Evolutionary conservation across 23 red algal genomes (phyloP).

Genomic region (Pyropia haitanensis): DNA sequence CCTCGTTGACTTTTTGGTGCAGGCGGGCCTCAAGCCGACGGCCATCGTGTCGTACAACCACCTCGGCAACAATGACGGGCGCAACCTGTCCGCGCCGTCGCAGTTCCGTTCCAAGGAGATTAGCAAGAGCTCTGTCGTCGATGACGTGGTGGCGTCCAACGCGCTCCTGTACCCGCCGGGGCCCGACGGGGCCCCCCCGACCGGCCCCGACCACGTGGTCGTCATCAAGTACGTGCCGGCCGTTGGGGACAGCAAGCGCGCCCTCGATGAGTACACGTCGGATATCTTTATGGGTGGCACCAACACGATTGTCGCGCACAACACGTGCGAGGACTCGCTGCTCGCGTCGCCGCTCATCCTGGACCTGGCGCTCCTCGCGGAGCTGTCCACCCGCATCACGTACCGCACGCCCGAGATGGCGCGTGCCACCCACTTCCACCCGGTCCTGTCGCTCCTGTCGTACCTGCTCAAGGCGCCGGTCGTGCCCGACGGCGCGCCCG

Average conservation of each 20-base stretch:
- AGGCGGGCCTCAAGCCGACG: conserved; percentile 83
- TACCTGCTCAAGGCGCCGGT: conserved; percentile 98
- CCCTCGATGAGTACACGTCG: conserved; percentile 93
- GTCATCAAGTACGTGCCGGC: conserved; percentile 99
- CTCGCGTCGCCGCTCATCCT: conserved; percentile 91
- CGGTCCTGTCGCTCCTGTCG: conserved; percentile 83
- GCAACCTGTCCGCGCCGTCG: conserved; percentile 86
- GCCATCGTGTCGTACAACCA: conserved; percentile 97
- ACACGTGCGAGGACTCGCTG: conserved; percentile 96
- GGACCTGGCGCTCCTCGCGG: conserved; percentile 78
- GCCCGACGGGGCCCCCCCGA: not conserved
- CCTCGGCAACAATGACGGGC: conserved; percentile 97
- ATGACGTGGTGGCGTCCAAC: conserved; percentile 93
- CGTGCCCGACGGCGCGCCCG: conserved; percentile 68
- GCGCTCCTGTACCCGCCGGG: conserved; percentile 79
- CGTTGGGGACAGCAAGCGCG: conserved; percentile 87
- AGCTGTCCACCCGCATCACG: conserved; percentile 76
- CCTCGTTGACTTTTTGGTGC: conserved; percentile 87
- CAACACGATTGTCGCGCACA: conserved; percentile 88
- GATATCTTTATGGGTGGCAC: conserved; percentile 98
- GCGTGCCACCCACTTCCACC: conserved; percentile 62
- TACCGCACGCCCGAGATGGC: conserved; percentile 46
- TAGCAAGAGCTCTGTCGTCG: conserved; percentile 88
- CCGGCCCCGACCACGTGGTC: conserved; percentile 93
- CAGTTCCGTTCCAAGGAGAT: conserved; percentile 98